A percentile compares a stretch with the other conserved stretches of the same genome.
Evolutionary conservation across 352 stramenopile species (phyloP).

Genomic region (Phytopythium cucurbitacearum): DNA sequence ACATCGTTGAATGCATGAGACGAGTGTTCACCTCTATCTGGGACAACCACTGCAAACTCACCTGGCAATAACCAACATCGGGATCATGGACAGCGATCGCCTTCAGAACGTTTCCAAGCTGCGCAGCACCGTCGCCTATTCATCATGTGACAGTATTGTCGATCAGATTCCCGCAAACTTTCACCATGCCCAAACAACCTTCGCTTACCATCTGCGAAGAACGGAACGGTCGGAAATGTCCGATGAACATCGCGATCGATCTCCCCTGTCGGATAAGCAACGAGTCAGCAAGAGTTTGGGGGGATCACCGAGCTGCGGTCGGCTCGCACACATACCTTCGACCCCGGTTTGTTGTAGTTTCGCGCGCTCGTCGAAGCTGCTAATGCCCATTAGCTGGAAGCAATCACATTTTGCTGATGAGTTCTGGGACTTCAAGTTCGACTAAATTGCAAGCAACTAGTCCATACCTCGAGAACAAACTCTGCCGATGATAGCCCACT

Average conservation of each 20-base stretch:
- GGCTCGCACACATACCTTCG: constrained; percentile 27
- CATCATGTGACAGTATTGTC: neutral
- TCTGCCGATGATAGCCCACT: too few species aligned
- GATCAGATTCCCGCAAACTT: too few species aligned
- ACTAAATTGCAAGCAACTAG: too few species aligned
- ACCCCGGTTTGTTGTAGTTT: constrained; percentile 45
- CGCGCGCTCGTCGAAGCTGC: constrained; percentile 25
- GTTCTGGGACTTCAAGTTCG: too few species aligned
- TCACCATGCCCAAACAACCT: too few species aligned
- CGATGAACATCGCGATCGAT: constrained; percentile 70
- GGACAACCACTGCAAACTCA: constrained; percentile 6
- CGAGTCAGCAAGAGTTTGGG: too few species aligned
- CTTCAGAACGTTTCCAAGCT: constrained; percentile 77
- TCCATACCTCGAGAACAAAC: too few species aligned
- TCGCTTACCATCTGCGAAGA: constrained; percentile 39
- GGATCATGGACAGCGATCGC: constrained; percentile 38
- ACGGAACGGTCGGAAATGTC: constrained; percentile 54
- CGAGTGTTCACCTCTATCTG: neutral
- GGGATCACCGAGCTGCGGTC: neutral
- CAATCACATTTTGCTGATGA: neutral
- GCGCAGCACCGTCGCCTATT: constrained; percentile 40
- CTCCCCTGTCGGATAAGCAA: constrained; percentile 30
- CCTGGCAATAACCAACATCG: constrained; percentile 79
- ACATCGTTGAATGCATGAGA: neutral
- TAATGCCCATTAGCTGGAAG: constrained; percentile 37